Percentiles rank a stretch among this genome's conserved stretches.
Evolutionary conservation across 495 filamentous ascomycete genomes (phyloP).

Genomic region (Lepidopterella palustris): DNA sequence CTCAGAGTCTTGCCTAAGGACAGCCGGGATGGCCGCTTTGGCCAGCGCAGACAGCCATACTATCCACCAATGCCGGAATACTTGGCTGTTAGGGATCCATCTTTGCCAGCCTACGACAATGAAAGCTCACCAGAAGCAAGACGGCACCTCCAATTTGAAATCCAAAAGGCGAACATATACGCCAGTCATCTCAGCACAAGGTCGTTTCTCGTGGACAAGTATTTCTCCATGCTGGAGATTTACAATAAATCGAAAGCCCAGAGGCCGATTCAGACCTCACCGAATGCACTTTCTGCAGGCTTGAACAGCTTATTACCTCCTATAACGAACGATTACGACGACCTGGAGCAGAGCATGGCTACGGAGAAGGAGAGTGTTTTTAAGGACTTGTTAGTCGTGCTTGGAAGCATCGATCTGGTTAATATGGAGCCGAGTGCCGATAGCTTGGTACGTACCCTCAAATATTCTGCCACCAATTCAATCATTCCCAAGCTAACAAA

Average conservation of each 20-base stretch:
- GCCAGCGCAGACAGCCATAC: slow-evolving; percentile 23
- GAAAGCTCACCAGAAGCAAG: slow-evolving; percentile 35
- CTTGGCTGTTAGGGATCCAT: slow-evolving; percentile 10
- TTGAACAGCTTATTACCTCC: slow-evolving; percentile 25
- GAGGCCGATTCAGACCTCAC: slow-evolving; percentile 12
- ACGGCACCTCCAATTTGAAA: slow-evolving; percentile 63
- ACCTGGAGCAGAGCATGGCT: slow-evolving; percentile 50
- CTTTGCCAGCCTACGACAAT: slow-evolving; percentile 10
- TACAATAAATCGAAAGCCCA: slow-evolving; percentile 27
- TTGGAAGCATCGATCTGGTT: slow-evolving; percentile 65
- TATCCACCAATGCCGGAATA: slow-evolving; percentile 26
- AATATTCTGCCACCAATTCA: background rate
- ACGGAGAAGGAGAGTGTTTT: slow-evolving; percentile 67
- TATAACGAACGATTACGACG: slow-evolving; percentile 15
- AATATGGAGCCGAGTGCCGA: slow-evolving; percentile 78
- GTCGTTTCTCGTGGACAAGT: slow-evolving; percentile 77
- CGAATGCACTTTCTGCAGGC: slow-evolving; percentile 25
- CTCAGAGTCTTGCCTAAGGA: slow-evolving; percentile 45
- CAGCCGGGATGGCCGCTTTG: slow-evolving; percentile 18
- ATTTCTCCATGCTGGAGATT: slow-evolving; percentile 38
- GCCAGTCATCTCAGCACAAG: slow-evolving; percentile 66
- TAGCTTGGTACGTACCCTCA: slow-evolving; percentile 50
- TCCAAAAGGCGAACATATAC: slow-evolving; percentile 80
- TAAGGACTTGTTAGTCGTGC: slow-evolving; percentile 62
- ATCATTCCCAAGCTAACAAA: background rate